These are phyloP conservation scores for Colletotrichum plurivorum DNA, from an alignment of 2,329 filamentous ascomycete species.

Conservation along the genomic window DNA sequence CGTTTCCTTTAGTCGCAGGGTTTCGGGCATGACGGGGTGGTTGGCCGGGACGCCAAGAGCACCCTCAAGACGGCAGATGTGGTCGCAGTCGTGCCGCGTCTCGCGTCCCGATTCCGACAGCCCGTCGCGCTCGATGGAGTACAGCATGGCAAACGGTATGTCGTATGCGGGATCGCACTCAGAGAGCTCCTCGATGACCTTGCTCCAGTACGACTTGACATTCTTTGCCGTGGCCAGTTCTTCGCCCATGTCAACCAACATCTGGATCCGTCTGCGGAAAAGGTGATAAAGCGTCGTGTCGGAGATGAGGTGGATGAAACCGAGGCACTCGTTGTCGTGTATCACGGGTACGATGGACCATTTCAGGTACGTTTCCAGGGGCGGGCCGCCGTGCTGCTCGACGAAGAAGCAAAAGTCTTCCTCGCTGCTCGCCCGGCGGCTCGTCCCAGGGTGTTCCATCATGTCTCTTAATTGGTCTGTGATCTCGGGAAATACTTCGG, in stretches of 20 bases:
- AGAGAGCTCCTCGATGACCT: conserved; percentile 59
- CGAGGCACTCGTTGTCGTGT: conserved; percentile 57
- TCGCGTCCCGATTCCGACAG: conserved; percentile 45
- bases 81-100: conserved; percentile 49
- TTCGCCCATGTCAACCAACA: conserved; percentile 64
- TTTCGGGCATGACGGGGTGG: conserved; percentile 58
- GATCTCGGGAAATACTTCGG: conserved; percentile 63
- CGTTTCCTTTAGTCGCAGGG: conserved; percentile 53
- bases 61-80: conserved; percentile 59
- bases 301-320: conserved; percentile 62
- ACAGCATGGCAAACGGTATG: conserved; percentile 65
- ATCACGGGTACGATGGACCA: conserved; percentile 64
- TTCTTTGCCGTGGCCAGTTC: conserved; percentile 58
- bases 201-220: conserved; percentile 63
- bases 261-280: conserved; percentile 64
- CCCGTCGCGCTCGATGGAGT: conserved; percentile 61
- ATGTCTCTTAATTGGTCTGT: conserved; percentile 64
- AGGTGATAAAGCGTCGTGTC: conserved; percentile 63
- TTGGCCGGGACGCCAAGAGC: conserved; percentile 60
- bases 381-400: conserved; percentile 55
- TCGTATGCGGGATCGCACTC: conserved; percentile 61
- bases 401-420: conserved; percentile 63
- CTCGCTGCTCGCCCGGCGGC: conserved; percentile 53
- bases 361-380: conserved; percentile 63
- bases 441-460: conserved; percentile 50